Evolutionary conservation across 768 basidiomycete species (phyloP), one percentile per base, ranked within the genome.

Genomic region (Calvatia gigantea): DNA sequence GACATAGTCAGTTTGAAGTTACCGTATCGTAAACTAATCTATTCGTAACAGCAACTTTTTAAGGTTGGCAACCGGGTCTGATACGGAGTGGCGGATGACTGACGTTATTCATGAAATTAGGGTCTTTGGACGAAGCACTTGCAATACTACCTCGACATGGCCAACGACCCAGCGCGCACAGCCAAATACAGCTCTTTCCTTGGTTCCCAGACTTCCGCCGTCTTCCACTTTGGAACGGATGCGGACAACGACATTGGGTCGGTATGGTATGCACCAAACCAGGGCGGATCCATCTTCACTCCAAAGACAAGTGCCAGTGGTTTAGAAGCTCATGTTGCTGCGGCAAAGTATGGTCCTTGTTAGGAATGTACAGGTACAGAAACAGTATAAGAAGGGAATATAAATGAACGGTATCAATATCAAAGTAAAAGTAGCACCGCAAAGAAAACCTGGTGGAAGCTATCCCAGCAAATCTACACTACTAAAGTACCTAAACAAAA

Each of bases 101-200:
- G 23, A 48, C 8, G 12, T 42, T 37, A 39, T 12, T 41, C 8
- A 25, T 28, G 12, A 17, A 32, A 31, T 19, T 56, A 79, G 77
- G 79, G 81, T 12, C 57, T 81, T 15, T 80, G 80, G 78, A 80
- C 71, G 14, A 82, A 82, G 44, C 77, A 80, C 48, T 57, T 82
- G 4, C 73, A 75, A 45, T 80, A 71, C 58, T 80, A 82, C 61
- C 69, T 83, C 27, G 79, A 81, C 57, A 58, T 46, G 44, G 80
- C 75, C 29, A 71, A 75, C 38, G 73, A 78, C 55, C 14, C 73
- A 17, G 62, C 70, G 25, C 74, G 79, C 14, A 70, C 64, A 0
- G 69, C 69, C n/a, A 79, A 77, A 58, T 83, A 81, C 59, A 66
- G 64, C 38, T 39, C 55, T 17, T 77, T 72, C 63, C 64, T 77